A percentile compares a stretch with the other conserved stretches of the same genome.
These are phyloP conservation scores for Hymenochaete sp. DNA, from an alignment of 1,284 basidiomycete species.

Conservation along the genomic window DNA sequence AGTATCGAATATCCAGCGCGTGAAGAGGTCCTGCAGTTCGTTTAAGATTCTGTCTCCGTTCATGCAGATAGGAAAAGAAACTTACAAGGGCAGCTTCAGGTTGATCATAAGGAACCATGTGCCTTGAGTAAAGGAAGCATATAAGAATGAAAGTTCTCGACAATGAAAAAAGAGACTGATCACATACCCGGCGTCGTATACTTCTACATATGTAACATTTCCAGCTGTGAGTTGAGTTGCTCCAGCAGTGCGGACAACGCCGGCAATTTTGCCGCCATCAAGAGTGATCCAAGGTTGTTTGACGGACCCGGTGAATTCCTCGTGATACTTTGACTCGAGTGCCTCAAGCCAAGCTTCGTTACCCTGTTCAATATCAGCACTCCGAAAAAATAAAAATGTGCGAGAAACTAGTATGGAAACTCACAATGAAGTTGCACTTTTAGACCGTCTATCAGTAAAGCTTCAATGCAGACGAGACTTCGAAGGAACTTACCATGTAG, in stretches of 20 bases:
- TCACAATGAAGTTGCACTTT: slow-evolving; percentile 64
- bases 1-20: slow-evolving; percentile 43
- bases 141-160: neutral
- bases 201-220: slow-evolving; percentile 66
- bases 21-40: slow-evolving; percentile 36
- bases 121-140: slow-evolving; percentile 35
- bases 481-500: slow-evolving; percentile 23
- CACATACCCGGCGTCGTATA: slow-evolving; percentile 65
- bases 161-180: neutral
- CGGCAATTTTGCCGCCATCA: slow-evolving; percentile 37
- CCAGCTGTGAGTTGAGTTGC: slow-evolving; percentile 52
- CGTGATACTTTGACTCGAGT: slow-evolving; percentile 52
- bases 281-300: slow-evolving; percentile 48
- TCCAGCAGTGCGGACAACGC: slow-evolving; percentile 56
- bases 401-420: slow-evolving; percentile 20
- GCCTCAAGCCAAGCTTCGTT: slow-evolving; percentile 63
- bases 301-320: slow-evolving; percentile 49
- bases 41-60: neutral
- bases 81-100: slow-evolving; percentile 56
- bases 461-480: slow-evolving; percentile 2
- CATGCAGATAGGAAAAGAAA: neutral
- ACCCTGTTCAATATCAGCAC: slow-evolving; percentile 37
- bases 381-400: no score
- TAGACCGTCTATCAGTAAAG: slow-evolving; percentile 57
- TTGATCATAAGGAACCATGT: slow-evolving; percentile 83